A percentile compares a stretch with the other conserved stretches of the same genome.
Conservation (phyloP, 2,329 filamentous ascomycete species). For the Cladosporium austrohemisphaericum region DNA sequence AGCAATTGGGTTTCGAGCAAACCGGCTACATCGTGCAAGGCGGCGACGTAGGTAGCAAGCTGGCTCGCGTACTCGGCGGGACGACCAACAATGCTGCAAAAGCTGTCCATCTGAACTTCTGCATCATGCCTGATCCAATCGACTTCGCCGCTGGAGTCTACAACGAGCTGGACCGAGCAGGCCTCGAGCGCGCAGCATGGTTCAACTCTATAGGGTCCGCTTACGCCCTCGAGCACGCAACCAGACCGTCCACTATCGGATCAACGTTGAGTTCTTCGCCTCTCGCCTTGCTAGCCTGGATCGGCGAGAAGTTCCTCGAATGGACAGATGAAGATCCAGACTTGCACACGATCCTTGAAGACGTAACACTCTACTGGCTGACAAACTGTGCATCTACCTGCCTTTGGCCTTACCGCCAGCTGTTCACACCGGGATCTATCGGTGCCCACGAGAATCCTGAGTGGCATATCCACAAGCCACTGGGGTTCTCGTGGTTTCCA, state of each 20-base stretch:
- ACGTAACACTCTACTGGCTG: conserved; percentile 54
- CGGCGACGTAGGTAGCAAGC: conserved; percentile 49
- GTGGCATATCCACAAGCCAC: conserved; percentile 37
- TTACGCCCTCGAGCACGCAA: conserved; percentile 53
- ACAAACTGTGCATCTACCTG: conserved; percentile 46
- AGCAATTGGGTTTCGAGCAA: conserved; percentile 46
- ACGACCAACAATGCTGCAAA: conserved; percentile 35
- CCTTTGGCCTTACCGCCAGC: conserved; percentile 47
- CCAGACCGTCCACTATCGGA: conserved; percentile 54
- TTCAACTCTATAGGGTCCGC: conserved; percentile 45
- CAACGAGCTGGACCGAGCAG: conserved; percentile 36
- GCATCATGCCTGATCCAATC: conserved; percentile 22
- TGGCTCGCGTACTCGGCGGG: conserved; percentile 34
- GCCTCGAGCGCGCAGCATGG: conserved; percentile 35
- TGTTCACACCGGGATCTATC: conserved; percentile 19
- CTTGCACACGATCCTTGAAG: conserved; percentile 43
- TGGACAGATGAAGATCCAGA: conserved; percentile 47
- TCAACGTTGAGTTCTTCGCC: conserved; percentile 53
- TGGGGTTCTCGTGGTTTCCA: conserved; percentile 44
- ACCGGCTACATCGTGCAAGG: conserved; percentile 52
- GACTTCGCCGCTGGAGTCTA: conserved; percentile 22
- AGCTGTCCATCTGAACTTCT: conserved; percentile 31
- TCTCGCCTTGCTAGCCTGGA: conserved; percentile 56
- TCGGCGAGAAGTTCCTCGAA: conserved; percentile 53
- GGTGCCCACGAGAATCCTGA: conserved; percentile 23